Conservation (phyloP, 257 asterid species). For the Dorcoceras hygrometricum region DNA sequence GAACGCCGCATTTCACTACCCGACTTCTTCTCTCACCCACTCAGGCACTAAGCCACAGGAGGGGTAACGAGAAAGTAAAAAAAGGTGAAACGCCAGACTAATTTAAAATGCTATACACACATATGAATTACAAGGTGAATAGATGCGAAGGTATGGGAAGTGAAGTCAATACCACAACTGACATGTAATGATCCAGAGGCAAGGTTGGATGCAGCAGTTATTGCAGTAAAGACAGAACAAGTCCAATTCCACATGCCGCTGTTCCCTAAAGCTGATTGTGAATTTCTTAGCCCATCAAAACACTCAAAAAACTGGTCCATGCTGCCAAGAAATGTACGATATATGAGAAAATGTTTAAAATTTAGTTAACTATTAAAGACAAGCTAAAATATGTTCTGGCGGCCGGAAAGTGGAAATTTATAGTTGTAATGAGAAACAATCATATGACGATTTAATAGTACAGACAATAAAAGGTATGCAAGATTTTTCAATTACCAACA, state of each 20-base stretch:
- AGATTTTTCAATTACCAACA: conserved; percentile 7
- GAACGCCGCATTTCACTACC: background rate
- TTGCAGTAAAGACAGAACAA: conserved; percentile 83
- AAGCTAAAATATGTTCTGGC: background rate
- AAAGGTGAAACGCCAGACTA: background rate
- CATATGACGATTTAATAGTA: conserved; percentile 13
- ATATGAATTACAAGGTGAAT: conserved; percentile 1
- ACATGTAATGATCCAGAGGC: conserved; percentile 86
- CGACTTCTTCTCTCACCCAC: background rate
- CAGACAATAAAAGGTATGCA: conserved; percentile 8
- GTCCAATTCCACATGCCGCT: conserved; percentile 99
- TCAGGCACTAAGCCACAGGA: background rate
- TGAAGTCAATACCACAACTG: conserved; percentile 61
- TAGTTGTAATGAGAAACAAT: conserved; percentile 14
- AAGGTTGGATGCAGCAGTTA: conserved; percentile 95
- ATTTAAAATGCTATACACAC: background rate
- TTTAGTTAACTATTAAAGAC: background rate
- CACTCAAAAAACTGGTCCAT: conserved; percentile 98
- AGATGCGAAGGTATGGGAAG: conserved; percentile 5
- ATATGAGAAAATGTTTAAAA: conserved; percentile 28
- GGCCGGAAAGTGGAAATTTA: conserved; percentile 14
- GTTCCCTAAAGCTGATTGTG: conserved; percentile 90
- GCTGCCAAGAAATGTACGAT: conserved; percentile 49
- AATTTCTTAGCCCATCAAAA: conserved; percentile 84
- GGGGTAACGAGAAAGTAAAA: background rate